A percentile compares a stretch with the other conserved stretches of the same genome.
Conservation (phyloP, 2,329 filamentous ascomycete species). For the Pestalotiopsis sp. region DNA sequence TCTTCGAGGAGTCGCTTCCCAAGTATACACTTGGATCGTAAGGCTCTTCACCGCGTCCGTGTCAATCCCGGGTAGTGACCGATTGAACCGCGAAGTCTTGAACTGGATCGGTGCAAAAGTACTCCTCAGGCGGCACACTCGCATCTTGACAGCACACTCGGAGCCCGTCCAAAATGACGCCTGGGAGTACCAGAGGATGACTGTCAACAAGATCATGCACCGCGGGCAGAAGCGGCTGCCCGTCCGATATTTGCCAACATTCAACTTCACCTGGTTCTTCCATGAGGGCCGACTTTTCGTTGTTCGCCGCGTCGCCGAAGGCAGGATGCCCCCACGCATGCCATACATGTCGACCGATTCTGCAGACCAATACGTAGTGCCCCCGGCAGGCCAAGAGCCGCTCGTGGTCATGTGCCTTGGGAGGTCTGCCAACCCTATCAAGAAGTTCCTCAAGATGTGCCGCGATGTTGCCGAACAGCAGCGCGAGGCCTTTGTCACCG, state of each 20-base stretch:
- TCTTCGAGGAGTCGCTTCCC: slow-evolving; percentile 28
- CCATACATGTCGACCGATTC: slow-evolving; percentile 18
- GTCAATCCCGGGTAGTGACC: slow-evolving; percentile 37
- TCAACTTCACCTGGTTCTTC: slow-evolving; percentile 39
- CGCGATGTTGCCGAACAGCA: slow-evolving; percentile 36
- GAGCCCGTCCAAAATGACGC: slow-evolving; percentile 33
- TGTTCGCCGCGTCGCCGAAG: slow-evolving; percentile 33
- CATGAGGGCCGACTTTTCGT: slow-evolving; percentile 36
- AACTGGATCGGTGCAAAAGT: slow-evolving; percentile 40
- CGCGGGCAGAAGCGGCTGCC: slow-evolving; percentile 35
- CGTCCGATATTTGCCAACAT: slow-evolving; percentile 40
- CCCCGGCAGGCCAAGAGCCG: slow-evolving; percentile 39
- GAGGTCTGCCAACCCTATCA: slow-evolving; percentile 34
- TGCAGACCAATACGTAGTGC: slow-evolving; percentile 35
- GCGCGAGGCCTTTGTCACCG: slow-evolving; percentile 37
- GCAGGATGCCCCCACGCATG: slow-evolving; percentile 13
- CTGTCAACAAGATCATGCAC: slow-evolving; percentile 33
- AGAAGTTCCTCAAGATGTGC: slow-evolving; percentile 31
- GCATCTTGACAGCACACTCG: slow-evolving; percentile 37
- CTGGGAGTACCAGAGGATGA: slow-evolving; percentile 28
- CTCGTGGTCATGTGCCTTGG: slow-evolving; percentile 42
- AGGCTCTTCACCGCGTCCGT: slow-evolving; percentile 40
- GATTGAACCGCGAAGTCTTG: slow-evolving; percentile 39
- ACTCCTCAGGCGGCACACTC: slow-evolving; percentile 30
- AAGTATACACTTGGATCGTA: slow-evolving; percentile 38